Percentiles rank a stretch among this genome's conserved stretches.
These are phyloP conservation scores for maize (Zea mays) DNA, from an alignment of 176 grass and related monocot genomes.

Conservation along the genomic window DNA sequence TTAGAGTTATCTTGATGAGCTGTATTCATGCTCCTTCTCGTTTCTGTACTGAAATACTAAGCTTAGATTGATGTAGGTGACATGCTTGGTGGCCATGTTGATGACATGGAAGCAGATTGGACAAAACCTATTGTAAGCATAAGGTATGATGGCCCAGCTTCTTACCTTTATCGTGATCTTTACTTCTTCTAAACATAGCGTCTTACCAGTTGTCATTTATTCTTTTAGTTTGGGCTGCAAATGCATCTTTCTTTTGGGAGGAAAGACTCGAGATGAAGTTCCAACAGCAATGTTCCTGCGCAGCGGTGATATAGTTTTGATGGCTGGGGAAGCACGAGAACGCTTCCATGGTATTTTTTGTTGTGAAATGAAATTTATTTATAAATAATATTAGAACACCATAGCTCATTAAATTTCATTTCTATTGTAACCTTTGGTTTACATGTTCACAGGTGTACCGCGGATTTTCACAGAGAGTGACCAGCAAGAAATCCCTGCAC, in stretches of 20 bases:
- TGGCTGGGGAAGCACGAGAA: conserved; percentile 81
- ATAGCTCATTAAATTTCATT: neutral
- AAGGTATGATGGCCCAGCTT: conserved; percentile 47
- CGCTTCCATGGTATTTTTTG: conserved; percentile 73
- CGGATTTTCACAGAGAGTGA: conserved; percentile 67
- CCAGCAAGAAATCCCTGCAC: conserved; percentile 51
- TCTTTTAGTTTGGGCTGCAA: conserved; percentile 75
- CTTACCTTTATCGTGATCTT: conserved; percentile 6
- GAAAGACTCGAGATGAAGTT: conserved; percentile 73
- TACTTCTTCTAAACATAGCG: neutral
- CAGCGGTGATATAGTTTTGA: conserved; percentile 81
- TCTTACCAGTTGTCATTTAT: neutral
- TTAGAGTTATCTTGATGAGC: neutral
- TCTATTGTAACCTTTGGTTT: conserved; percentile 14
- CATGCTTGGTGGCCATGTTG: conserved; percentile 92
- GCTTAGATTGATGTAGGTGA: conserved; percentile 55
- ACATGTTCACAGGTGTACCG: conserved; percentile 48
- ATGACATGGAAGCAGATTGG: conserved; percentile 98
- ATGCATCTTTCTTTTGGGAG: conserved; percentile 86
- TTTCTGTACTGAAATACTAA: conserved; percentile 10
- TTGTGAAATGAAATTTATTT: neutral
- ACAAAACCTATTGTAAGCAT: conserved; percentile 92
- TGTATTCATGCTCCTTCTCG: neutral
- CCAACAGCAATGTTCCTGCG: conserved; percentile 72
- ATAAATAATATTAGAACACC: neutral